A percentile compares a stretch with the other conserved stretches of the same genome.
Evolutionary conservation across 176 grass and related monocot genomes (phyloP).

Genomic region (Cymbopogon citratus): DNA sequence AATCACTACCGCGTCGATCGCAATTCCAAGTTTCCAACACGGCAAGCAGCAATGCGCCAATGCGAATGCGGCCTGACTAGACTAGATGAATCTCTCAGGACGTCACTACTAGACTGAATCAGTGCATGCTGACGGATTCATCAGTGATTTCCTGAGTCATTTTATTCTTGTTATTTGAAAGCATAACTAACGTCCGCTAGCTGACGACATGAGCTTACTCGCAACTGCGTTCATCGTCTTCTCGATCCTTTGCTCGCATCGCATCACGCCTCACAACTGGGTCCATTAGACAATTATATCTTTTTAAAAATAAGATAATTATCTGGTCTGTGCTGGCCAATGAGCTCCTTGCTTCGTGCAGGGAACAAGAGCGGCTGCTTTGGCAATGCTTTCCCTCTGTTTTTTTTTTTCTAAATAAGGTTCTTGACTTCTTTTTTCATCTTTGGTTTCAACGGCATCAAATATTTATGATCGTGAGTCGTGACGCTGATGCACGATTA

Average conservation of each 20-base stretch:
- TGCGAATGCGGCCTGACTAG: no score
- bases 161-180: background rate
- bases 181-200: background rate
- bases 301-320: background rate
- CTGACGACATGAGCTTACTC: background rate
- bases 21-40: no score
- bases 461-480: background rate
- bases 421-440: background rate
- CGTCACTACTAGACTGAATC: background rate
- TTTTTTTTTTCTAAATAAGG: no score
- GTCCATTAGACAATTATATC: no score
- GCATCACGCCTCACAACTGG: background rate
- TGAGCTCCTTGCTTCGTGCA: conserved; percentile 8
- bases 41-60: no score
- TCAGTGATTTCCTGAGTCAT: background rate
- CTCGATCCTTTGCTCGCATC: background rate
- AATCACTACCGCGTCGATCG: no score
- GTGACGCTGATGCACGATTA: background rate
- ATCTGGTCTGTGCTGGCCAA: conserved; percentile 5
- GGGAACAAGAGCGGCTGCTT: conserved; percentile 17
- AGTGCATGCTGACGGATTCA: background rate
- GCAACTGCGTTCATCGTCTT: background rate
- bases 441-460: background rate
- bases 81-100: background rate
- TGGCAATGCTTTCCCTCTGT: background rate